Evolutionary conservation across 2,329 filamentous ascomycete species (phyloP).

Genomic region (Verticillium nonalfalfae): DNA sequence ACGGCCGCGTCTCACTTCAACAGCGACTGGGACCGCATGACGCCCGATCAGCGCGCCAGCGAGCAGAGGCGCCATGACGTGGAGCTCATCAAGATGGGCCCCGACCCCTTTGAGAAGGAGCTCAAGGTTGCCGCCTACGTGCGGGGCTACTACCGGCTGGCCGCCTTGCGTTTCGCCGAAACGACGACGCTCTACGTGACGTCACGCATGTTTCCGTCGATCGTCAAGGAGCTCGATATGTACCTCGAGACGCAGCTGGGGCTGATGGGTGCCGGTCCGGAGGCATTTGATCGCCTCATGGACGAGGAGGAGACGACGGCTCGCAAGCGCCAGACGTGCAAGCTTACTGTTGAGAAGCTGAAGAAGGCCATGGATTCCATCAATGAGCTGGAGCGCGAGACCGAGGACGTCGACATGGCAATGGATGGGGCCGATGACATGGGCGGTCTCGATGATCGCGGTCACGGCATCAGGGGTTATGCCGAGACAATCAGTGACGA

Average conservation of each 20-base stretch:
- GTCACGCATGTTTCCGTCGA: slow-evolving; percentile 40
- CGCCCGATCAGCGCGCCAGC: slow-evolving; percentile 36
- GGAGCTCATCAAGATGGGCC: slow-evolving; percentile 40
- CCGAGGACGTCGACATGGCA: slow-evolving; percentile 9
- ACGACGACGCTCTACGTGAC: slow-evolving; percentile 38
- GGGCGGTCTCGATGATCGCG: not conserved
- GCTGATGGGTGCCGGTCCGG: slow-evolving; percentile 22
- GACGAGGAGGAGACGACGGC: slow-evolving; percentile 40
- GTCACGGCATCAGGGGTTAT: not conserved
- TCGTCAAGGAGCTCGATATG: slow-evolving; percentile 29
- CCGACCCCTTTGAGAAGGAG: slow-evolving; percentile 54
- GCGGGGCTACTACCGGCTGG: slow-evolving; percentile 63
- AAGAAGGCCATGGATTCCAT: slow-evolving; percentile 39
- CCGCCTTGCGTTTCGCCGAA: slow-evolving; percentile 59
- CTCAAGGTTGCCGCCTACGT: slow-evolving; percentile 57
- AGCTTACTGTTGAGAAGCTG: slow-evolving; percentile 38
- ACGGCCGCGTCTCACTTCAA: slow-evolving; percentile 2
- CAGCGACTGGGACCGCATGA: slow-evolving; percentile 36
- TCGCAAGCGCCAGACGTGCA: slow-evolving; percentile 30
- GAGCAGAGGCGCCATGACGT: slow-evolving; percentile 35
- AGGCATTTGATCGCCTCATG: slow-evolving; percentile 36
- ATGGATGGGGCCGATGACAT: not conserved
- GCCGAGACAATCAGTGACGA: not conserved
- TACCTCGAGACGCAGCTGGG: slow-evolving; percentile 39
- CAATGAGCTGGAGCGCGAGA: slow-evolving; percentile 30